Conservation (phyloP, 371 early-diverging fungal genomes). For the Haplosporangium sp. region DNA sequence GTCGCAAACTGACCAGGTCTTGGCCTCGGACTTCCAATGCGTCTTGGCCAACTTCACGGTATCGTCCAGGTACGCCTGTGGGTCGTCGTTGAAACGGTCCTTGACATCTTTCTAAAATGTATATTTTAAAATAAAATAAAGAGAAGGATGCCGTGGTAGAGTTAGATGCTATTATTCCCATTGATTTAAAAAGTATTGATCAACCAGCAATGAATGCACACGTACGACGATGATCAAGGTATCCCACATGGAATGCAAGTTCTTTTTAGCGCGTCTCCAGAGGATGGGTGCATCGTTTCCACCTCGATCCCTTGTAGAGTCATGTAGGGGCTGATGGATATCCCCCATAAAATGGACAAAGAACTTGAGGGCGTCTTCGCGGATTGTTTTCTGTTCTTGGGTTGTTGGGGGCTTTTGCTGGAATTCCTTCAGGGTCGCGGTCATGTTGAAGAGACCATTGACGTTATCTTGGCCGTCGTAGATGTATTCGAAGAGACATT, state of each 20-base stretch:
- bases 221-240: slow-evolving; percentile 49
- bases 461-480: slow-evolving; percentile 42
- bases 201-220: neutral
- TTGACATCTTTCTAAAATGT: slow-evolving; percentile 38
- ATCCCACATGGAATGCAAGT: slow-evolving; percentile 63
- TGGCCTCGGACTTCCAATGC: slow-evolving; percentile 30
- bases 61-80: slow-evolving; percentile 42
- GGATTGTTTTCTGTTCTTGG: neutral
- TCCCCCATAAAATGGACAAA: slow-evolving; percentile 69
- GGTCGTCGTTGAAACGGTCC: slow-evolving; percentile 32
- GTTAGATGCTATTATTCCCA: neutral
- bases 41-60: slow-evolving; percentile 34
- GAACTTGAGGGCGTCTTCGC: slow-evolving; percentile 60
- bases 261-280: slow-evolving; percentile 47
- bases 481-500: slow-evolving; percentile 34
- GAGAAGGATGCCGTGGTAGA: neutral
- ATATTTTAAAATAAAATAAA: neutral
- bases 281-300: slow-evolving; percentile 53
- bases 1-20: slow-evolving; percentile 39
- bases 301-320: slow-evolving; percentile 53
- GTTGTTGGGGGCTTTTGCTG: slow-evolving; percentile 22
- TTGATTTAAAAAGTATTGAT: neutral
- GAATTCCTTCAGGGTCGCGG: slow-evolving; percentile 32
- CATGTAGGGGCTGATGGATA: slow-evolving; percentile 70
- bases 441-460: slow-evolving; percentile 48